Percentiles rank a stretch among this genome's conserved stretches.
Evolutionary conservation across 768 basidiomycete species (phyloP).

Genomic region (Tylopilus sp.): DNA sequence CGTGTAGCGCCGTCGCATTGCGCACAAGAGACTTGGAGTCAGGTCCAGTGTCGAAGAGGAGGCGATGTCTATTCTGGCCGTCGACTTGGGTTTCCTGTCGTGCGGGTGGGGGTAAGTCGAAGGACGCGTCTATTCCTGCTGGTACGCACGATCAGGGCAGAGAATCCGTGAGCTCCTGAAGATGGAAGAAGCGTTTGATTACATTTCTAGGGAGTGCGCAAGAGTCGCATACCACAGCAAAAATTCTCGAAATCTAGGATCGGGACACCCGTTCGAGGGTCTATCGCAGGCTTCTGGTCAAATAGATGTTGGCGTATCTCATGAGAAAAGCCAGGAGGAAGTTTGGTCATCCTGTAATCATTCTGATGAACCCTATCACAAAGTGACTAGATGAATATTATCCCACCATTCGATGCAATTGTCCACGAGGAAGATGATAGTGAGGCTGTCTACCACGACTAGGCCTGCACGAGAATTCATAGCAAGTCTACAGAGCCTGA

Average conservation of each 20-base stretch:
- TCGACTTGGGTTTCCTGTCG: conserved; percentile 56
- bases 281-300: conserved; percentile 42
- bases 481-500: too few relatives aligned
- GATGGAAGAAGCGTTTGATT: background rate
- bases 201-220: background rate
- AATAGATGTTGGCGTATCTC: conserved; percentile 65
- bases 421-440: conserved; percentile 69
- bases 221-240: conserved; percentile 53
- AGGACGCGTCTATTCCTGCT: background rate
- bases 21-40: conserved; percentile 73
- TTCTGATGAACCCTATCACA: background rate
- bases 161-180: conserved; percentile 78
- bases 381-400: background rate
- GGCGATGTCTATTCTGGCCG: conserved; percentile 44
- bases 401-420: conserved; percentile 75
- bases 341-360: conserved; percentile 62
- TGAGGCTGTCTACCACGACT: conserved; percentile 36
- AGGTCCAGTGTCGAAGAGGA: conserved; percentile 83
- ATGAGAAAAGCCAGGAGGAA: conserved; percentile 75
- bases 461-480: conserved; percentile 20
- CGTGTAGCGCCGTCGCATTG: conserved; percentile 60
- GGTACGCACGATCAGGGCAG: conserved; percentile 73
- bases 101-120: background rate
- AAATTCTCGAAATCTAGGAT: conserved; percentile 70
- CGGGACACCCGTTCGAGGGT: conserved; percentile 51